Evolutionary conservation across 768 basidiomycete genomes (phyloP), one percentile per base, ranked within the genome.

Genomic region (Trametes cinnabarina): DNA sequence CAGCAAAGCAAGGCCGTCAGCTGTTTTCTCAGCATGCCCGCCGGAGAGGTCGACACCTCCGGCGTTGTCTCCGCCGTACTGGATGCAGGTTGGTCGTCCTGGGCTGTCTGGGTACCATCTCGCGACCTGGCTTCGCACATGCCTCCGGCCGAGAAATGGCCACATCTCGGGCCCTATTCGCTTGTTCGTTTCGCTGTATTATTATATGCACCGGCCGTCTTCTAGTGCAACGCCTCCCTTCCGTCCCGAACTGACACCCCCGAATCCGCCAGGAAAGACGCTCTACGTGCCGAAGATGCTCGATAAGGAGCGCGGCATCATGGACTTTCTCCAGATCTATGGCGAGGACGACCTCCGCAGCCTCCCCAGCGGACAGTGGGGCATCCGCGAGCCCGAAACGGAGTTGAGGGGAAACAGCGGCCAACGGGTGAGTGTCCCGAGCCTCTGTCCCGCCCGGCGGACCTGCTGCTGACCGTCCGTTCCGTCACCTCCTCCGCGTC

Each of bases 21-120:
- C 73, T 92, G 90, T 69, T 92, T 87, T 68, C 75, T 92, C 40
- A 91, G 83, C 71, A 91, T 92, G 90, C 87, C 88, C 11, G 68
- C 78, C 2, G 87, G 79, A 3, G 90, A 92, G 64, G 76, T 85
- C 23, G 79, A 86, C 64, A 92, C 90, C 0, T 66, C 76, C 4
- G 65, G 67, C 0, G 61, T 92, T 34, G 76, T 82, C 11, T 68
- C 77, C 11, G 74, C 74, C 14, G 78, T 91, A 52, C 68, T 91
- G n/a, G 66, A 73, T 20, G 69, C 73, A 10, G 83, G 89, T 89
- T 57, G 42, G 82, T 41, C 39, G 40, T 59, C 37, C 17, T 19
- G 25, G 22, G 17, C 39, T 20, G n/a, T 19, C n/a, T 37, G 19
- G 22, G 26, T 39, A 44, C n/a, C n/a, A n/a, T 48, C 47, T 49